Evolutionary conservation across 2,329 filamentous ascomycete species (phyloP), one percentile per base, ranked within the genome.

Genomic region (Colletotrichum camelliae): DNA sequence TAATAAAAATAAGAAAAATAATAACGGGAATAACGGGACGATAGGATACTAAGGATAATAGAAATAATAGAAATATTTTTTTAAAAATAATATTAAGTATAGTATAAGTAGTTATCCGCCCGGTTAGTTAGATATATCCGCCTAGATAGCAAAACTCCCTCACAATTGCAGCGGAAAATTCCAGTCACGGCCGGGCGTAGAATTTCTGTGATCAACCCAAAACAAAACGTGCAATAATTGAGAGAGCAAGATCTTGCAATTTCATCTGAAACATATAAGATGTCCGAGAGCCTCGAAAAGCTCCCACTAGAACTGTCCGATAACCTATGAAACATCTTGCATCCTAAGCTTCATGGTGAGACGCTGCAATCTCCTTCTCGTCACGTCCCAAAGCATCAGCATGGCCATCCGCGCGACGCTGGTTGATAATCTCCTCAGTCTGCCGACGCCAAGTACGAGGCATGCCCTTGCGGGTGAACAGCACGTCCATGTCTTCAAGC

Each of bases 401-500:
- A 15, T 57, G 33, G 12, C 77, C 80, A 71, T 78, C 78, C 7
- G 70, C 57, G 37, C 76, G 78, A 27, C 73, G 74, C 35, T 80
- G 79, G 31, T 77, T 58, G 57, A 81, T 74, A 57, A 79, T 79
- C 33, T 67, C 43, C 12, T 67, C 65, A 7, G 65, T 57, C 43
- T 67, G 65, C 1, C 65, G 68, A 18, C 68, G 39, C 58, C 68
- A 70, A 31, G 29, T 48, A 15, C 58, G 27, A 21, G 43, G 68
- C 58, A 70, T 70, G 4, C 68, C 68, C 39, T 70, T 65, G n/a
- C 68, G 37, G 15, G 37, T 72, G 48, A 81, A 81, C 3, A 81
- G 72, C n/a, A 79, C 67, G 55, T 81, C 80, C 77, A 81, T 81
- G 37, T 81, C 79, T 57, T 81, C 80, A 18, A 81, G 79, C 1